Conservation (phyloP, 2,329 filamentous ascomycete genomes). For the Pleurostoma richardsiae region DNA sequence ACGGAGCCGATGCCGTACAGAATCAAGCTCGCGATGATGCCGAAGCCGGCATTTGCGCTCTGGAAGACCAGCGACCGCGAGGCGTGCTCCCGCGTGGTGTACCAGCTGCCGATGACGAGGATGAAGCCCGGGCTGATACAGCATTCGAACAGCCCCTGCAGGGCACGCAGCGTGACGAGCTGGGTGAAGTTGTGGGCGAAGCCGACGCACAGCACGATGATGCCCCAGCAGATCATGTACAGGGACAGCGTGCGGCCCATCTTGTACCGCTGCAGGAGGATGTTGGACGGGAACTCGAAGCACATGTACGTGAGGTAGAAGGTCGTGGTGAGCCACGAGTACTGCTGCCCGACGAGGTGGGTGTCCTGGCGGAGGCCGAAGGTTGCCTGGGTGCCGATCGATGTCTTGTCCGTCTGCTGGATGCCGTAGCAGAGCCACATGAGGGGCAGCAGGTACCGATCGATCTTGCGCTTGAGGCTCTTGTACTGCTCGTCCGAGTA, state of each 20-base stretch:
- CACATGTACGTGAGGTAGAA: conserved; percentile 26
- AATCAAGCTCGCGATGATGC: conserved; percentile 25
- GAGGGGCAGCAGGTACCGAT: conserved; percentile 37
- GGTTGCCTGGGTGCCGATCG: conserved; percentile 29
- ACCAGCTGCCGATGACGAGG: conserved; percentile 29
- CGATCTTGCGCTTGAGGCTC: conserved; percentile 32
- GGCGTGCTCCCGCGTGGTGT: conserved; percentile 30
- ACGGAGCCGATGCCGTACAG: conserved; percentile 29
- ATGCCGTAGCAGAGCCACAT: conserved; percentile 46
- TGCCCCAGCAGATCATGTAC: conserved; percentile 21
- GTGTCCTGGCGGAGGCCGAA: conserved; percentile 27
- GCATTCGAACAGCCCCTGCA: conserved; percentile 31
- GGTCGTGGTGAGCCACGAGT: conserved; percentile 22
- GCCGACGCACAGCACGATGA: conserved; percentile 29
- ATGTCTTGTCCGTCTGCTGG: conserved; percentile 42
- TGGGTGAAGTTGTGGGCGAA: conserved; percentile 31
- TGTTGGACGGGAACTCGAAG: conserved; percentile 24
- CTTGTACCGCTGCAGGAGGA: conserved; percentile 18
- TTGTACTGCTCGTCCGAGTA: conserved; percentile 32
- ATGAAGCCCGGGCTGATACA: conserved; percentile 32
- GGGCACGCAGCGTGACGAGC: conserved; percentile 24
- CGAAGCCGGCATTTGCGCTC: conserved; percentile 30
- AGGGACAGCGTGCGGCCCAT: conserved; percentile 17
- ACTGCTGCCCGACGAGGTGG: conserved; percentile 17
- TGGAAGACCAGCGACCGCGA: conserved; percentile 28